phyloP scores from a whole-genome alignment of 768 basidiomycete species.

The Cyathus striatus region DNA sequence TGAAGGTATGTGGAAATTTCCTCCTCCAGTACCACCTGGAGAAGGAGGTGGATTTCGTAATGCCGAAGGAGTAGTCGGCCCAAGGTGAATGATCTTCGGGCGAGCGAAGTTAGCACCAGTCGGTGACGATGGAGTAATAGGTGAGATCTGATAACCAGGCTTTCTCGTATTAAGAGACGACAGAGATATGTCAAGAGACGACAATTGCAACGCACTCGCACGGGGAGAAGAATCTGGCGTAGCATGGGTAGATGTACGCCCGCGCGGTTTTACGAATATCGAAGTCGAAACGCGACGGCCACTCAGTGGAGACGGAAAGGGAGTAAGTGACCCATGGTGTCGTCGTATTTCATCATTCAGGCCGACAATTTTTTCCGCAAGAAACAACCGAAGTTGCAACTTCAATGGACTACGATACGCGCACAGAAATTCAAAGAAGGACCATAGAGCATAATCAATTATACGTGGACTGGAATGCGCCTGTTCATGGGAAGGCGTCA shows the following conservation, averaged over 20 bases:
- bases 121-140: constrained; percentile 20
- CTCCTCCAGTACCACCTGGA: constrained; percentile 16
- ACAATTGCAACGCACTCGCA: constrained; percentile 12
- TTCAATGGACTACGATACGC: constrained; percentile 57
- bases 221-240: constrained; percentile 45
- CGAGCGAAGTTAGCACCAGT: constrained; percentile 22
- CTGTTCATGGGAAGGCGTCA: constrained; percentile 10
- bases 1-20: constrained; percentile 16
- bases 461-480: constrained; percentile 42
- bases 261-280: constrained; percentile 52
- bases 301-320: constrained; percentile 19
- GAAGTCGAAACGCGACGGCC: constrained; percentile 43
- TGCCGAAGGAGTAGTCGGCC: constrained; percentile 38
- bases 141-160: constrained; percentile 26
- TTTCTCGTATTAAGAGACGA: constrained; percentile 12
- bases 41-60: constrained; percentile 24
- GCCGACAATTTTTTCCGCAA: constrained; percentile 56
- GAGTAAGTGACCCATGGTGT: constrained; percentile 15
- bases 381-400: constrained; percentile 60
- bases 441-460: constrained; percentile 72
- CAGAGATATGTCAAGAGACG: constrained; percentile 5
- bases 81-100: constrained; percentile 55
- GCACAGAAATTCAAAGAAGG: constrained; percentile 61
- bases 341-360: constrained; percentile 47
- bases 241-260: constrained; percentile 33